phyloP scores from a whole-genome alignment of 495 filamentous ascomycete species.

The Clohesyomyces aquaticus region DNA sequence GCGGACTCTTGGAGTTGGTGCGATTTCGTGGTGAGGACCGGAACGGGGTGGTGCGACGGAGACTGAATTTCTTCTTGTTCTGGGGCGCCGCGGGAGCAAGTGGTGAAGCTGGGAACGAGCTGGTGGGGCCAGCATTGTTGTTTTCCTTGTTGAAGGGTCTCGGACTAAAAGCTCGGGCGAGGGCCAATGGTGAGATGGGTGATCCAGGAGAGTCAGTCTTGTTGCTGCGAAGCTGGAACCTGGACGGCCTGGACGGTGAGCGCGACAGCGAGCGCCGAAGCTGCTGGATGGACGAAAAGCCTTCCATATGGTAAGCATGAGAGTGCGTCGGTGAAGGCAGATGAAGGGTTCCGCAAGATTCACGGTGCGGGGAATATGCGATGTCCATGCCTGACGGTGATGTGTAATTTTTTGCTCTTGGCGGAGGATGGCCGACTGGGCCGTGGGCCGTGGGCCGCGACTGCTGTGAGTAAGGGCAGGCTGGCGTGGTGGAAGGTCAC shows the following conservation, averaged over 20 bases:
- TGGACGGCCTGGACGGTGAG: slow-evolving; percentile 77
- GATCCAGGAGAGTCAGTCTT: slow-evolving; percentile 52
- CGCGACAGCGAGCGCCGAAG: slow-evolving; percentile 82
- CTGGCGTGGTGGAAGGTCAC: no score
- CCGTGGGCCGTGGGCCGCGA: slow-evolving; percentile 9
- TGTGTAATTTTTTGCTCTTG: slow-evolving; percentile 5
- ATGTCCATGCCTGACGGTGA: slow-evolving; percentile 44
- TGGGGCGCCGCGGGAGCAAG: slow-evolving; percentile 4
- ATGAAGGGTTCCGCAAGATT: slow-evolving; percentile 72
- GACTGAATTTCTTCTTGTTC: slow-evolving; percentile 41
- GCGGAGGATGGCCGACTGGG: slow-evolving; percentile 2
- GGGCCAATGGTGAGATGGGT: slow-evolving; percentile 47
- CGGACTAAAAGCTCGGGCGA: slow-evolving; percentile 38
- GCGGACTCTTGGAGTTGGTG: slow-evolving; percentile 75
- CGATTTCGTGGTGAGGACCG: slow-evolving; percentile 56
- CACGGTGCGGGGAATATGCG: slow-evolving; percentile 47
- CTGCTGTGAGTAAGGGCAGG: neutral
- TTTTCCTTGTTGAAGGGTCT: slow-evolving; percentile 2
- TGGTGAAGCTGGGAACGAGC: slow-evolving; percentile 16
- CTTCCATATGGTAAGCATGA: slow-evolving; percentile 76
- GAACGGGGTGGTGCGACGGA: slow-evolving; percentile 52
- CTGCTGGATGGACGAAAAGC: slow-evolving; percentile 70
- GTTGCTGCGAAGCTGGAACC: slow-evolving; percentile 65
- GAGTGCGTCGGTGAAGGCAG: slow-evolving; percentile 81
- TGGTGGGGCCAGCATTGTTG: slow-evolving; percentile 8